phyloP scores from a whole-genome alignment of 305 asterid genomes.

The Solanum aculeatissimum region DNA sequence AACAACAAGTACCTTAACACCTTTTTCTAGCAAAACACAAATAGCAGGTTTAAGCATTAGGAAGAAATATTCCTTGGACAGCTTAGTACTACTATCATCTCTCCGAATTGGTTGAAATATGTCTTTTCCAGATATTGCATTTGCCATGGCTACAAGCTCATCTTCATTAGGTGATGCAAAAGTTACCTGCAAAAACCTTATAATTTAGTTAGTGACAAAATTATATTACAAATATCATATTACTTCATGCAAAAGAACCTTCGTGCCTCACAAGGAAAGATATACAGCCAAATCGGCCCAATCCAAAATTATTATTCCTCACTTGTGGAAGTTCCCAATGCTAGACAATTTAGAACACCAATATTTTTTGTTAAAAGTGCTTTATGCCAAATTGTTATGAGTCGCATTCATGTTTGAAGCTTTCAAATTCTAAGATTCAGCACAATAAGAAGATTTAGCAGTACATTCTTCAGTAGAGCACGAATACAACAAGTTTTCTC shows the following conservation, averaged over 20 bases:
- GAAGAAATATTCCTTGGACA: conserved; percentile 36
- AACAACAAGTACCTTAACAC: conserved; percentile 55
- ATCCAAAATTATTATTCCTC: not conserved
- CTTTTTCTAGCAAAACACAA: conserved; percentile 61
- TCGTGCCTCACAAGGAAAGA: not conserved
- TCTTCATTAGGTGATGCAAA: conserved; percentile 3
- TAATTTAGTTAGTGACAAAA: not conserved
- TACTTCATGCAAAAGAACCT: not conserved
- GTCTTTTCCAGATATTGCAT: conserved; percentile 34
- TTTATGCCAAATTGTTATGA: not conserved
- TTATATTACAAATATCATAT: not conserved
- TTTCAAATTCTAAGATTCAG: not conserved
- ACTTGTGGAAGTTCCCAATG: not conserved
- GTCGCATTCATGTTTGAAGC: not conserved
- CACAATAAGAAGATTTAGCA: not conserved
- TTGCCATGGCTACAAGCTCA: conserved; percentile 47
- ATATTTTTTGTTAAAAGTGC: not conserved
- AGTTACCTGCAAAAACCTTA: not conserved
- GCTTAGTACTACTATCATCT: conserved; percentile 2
- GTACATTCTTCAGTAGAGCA: not conserved
- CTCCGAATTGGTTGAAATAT: conserved; percentile 32
- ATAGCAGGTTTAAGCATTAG: conserved; percentile 61
- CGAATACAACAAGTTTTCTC: not conserved
- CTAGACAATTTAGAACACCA: not conserved
- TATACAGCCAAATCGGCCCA: not conserved